Conservation (phyloP, 192 early-diverging fungal species). For the Coemansia sp. region DNA sequence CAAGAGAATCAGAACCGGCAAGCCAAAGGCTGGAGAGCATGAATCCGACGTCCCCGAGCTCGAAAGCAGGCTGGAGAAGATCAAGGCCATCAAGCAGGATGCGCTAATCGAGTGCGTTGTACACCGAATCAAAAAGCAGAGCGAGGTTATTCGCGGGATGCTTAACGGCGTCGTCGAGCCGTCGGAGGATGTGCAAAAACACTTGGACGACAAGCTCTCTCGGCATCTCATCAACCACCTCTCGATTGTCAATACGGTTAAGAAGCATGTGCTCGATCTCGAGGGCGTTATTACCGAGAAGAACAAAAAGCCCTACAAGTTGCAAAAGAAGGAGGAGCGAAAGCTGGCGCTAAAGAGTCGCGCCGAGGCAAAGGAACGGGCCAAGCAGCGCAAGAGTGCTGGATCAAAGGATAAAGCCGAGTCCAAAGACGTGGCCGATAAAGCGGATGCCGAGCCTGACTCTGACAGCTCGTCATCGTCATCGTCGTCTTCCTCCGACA, state of each 20-base stretch:
- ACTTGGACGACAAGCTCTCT: conserved; percentile 15
- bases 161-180: conserved; percentile 8
- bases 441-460: background rate
- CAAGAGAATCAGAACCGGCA: conserved; percentile 10
- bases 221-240: conserved; percentile 14
- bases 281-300: conserved; percentile 15
- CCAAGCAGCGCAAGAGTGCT: conserved; percentile 4
- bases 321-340: conserved; percentile 18
- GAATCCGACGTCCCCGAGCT: conserved; percentile 6
- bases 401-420: conserved; percentile 3
- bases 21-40: conserved; percentile 8
- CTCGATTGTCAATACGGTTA: conserved; percentile 8
- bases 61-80: conserved; percentile 2
- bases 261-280: conserved; percentile 13
- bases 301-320: conserved; percentile 12
- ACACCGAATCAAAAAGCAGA: conserved; percentile 14
- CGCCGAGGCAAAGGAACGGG: conserved; percentile 1
- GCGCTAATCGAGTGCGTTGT: conserved; percentile 13
- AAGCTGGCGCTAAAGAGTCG: conserved; percentile 9
- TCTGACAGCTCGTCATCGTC: conserved; percentile 6
- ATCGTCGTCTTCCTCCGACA: background rate
- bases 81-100: conserved; percentile 10
- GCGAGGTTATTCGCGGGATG: conserved; percentile 8
- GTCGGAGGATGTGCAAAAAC: conserved; percentile 8
- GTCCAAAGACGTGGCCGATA: background rate